Evolutionary conservation across 305 asterid genomes (phyloP).

Genomic region (Solanum hybrid): DNA sequence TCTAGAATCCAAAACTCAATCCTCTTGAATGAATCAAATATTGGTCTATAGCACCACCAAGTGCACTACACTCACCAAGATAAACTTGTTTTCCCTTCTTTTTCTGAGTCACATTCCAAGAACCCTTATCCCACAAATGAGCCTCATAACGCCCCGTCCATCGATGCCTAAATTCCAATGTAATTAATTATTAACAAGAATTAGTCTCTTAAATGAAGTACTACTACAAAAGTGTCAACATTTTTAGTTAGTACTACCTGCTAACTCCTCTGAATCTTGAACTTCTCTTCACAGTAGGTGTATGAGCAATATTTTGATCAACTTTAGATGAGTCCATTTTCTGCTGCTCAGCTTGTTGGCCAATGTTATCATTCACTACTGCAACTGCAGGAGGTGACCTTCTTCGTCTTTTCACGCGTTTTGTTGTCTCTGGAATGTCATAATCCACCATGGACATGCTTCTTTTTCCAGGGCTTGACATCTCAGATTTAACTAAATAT

Average conservation of each 20-base stretch:
- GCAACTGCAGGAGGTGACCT: slow-evolving; percentile 23
- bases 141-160: slow-evolving; percentile 88
- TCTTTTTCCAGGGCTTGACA: slow-evolving; percentile 5
- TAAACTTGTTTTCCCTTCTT: slow-evolving; percentile 87
- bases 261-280: slow-evolving; percentile 77
- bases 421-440: slow-evolving; percentile 15
- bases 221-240: neutral
- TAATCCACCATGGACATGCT: slow-evolving; percentile 11
- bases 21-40: neutral
- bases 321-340: slow-evolving; percentile 16
- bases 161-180: slow-evolving; percentile 21
- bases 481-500: neutral
- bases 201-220: neutral
- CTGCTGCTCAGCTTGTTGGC: slow-evolving; percentile 11
- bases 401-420: slow-evolving; percentile 36
- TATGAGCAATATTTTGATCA: slow-evolving; percentile 12
- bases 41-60: neutral
- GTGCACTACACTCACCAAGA: slow-evolving; percentile 47
- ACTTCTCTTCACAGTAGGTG: slow-evolving; percentile 64
- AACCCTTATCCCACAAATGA: slow-evolving; percentile 74
- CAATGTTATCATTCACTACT: neutral
- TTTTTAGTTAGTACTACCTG: slow-evolving; percentile 9
- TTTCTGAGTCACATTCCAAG: slow-evolving; percentile 75
- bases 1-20: neutral
- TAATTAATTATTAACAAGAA: neutral